Base-by-base conservation (phyloP, 225 moss, liverwort and hornwort genomes). In the Neckera pumila region DNA sequence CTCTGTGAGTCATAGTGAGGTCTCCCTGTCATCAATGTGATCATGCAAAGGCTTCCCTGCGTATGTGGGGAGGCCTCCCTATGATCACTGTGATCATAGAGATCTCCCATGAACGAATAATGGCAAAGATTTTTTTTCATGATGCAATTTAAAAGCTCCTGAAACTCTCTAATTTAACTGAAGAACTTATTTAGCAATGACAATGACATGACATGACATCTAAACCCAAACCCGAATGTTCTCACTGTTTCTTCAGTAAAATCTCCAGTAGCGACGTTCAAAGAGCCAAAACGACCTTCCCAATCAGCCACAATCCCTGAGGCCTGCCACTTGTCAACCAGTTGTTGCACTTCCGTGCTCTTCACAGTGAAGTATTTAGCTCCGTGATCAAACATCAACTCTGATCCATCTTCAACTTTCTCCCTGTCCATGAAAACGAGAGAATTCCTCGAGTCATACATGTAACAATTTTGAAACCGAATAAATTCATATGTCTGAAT, bases 361-460 rank as follows among this genome's bases (percentile, higher is more conserved):
- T 93, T 95, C 58, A 96, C 94, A 49, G 94, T 96, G 88, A 99
- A 96, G 78, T 99, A 99, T 78, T 99, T 97, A 49, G 96, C 97
- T 85, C 99, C 99, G 76, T 97, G 96, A 92, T 99, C 99, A 89
- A 99, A 99, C 76, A 95, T 82, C 42, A 99, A 91, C 89, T 96
- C 95, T 60, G 86, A 91, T 40, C 99, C 99, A 86, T 95, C 94
- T 51, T 86, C 89, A 30, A 87, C 87, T 85, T 82, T 93, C 91
- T 96, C 99, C 91, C 99, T 97, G 91, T 79, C 42, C 80, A 57
- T 84, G 26, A 69, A 83, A 61, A 31, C 4, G 38, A 45, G 6
- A 58, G 38, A 53, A 78, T 64, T 27, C 27, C 78, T 57, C n/a
- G n/a, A 82, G 75, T 67, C 31, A 70, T 87, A 31, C 22, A 83